Conservation (phyloP, 352 stramenopile genomes). For the Pythium vanterpoolii region DNA sequence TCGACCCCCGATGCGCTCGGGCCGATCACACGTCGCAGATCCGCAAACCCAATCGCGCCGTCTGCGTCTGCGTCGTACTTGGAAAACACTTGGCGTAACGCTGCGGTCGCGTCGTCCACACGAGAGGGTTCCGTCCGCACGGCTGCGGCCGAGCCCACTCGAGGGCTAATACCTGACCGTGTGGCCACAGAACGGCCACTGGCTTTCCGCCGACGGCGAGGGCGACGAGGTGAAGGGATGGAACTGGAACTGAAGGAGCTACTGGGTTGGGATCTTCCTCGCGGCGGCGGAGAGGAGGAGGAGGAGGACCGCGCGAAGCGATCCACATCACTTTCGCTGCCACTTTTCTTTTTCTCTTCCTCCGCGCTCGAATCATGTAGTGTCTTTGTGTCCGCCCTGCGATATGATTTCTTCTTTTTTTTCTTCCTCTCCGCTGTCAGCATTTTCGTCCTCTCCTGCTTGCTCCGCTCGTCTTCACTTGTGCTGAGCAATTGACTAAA, state of each 20-base stretch:
- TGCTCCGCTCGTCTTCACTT: not conserved
- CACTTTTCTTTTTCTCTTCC: constrained; percentile 3
- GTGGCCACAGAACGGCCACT: not conserved
- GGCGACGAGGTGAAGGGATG: not conserved
- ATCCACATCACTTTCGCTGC: not conserved
- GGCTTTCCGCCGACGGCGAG: not conserved
- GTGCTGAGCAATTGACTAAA: constrained; percentile 16
- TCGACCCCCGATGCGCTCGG: constrained; percentile 34
- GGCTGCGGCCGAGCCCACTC: no score
- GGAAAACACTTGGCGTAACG: constrained; percentile 34
- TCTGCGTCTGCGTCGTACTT: constrained; percentile 55
- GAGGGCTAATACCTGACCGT: no score
- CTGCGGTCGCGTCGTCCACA: not conserved
- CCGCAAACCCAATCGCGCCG: constrained; percentile 44
- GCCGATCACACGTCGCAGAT: constrained; percentile 37
- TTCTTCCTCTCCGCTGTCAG: not conserved
- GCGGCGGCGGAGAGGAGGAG: not conserved
- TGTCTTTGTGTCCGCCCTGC: no score
- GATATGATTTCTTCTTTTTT: not conserved
- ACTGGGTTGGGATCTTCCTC: not conserved
- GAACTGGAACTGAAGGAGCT: not conserved
- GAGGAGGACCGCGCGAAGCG: not conserved
- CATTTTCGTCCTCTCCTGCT: constrained; percentile 5
- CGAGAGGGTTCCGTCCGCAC: no score
- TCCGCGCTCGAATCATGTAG: not conserved